Evolutionary conservation across 805 yeast species (phyloP).

Genomic region (Spathaspora gorwiae): DNA sequence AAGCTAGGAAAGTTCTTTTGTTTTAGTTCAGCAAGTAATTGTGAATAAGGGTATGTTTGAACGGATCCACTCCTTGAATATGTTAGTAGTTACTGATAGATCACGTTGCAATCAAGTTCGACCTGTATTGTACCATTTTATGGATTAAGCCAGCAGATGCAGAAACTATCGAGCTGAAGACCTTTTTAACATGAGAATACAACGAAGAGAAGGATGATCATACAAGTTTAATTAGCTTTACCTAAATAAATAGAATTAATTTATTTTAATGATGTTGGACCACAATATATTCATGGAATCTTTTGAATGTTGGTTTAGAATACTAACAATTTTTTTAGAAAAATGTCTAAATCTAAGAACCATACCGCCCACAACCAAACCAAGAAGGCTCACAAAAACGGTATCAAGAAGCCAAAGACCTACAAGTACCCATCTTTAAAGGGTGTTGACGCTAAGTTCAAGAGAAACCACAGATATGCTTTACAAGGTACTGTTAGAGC

Average conservation of each 20-base stretch:
- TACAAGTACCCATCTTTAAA: slow-evolving; percentile 97
- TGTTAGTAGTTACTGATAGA: no score
- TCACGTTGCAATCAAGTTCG: no score
- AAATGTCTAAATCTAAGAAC: slow-evolving; percentile 99
- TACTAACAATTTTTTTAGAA: slow-evolving; percentile 18
- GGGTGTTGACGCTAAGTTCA: slow-evolving; percentile 99
- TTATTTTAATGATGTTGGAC: no score
- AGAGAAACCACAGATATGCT: slow-evolving; percentile 99
- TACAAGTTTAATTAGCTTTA: no score
- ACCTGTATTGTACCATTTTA: no score
- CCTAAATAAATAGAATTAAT: no score
- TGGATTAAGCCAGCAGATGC: no score
- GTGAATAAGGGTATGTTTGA: slow-evolving; percentile 11
- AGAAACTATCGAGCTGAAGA: no score
- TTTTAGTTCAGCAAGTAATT: slow-evolving; percentile 8
- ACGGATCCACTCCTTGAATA: background rate
- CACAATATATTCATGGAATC: no score
- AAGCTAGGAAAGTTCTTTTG: background rate
- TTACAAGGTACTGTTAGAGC: slow-evolving; percentile 96
- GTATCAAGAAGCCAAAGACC: slow-evolving; percentile 99
- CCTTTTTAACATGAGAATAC: no score
- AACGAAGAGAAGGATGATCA: no score
- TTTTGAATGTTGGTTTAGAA: background rate
- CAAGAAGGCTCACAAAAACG: slow-evolving; percentile 99
- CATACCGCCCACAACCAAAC: slow-evolving; percentile 99